Evolutionary conservation across 371 early-diverging fungal species (phyloP).

Genomic region (Mortierella sp.): DNA sequence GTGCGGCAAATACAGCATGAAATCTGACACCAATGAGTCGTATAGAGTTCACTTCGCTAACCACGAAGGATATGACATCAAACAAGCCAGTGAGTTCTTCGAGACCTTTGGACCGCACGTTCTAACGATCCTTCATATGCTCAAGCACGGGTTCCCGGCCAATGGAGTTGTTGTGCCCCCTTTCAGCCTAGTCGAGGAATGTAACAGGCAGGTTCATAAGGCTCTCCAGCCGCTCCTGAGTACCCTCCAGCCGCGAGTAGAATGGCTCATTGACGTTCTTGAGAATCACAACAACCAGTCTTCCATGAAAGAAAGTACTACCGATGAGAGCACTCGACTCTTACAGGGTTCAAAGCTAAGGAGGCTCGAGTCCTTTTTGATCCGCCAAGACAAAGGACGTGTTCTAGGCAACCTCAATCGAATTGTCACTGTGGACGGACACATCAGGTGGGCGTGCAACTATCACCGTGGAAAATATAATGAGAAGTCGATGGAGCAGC

Average conservation of each 20-base stretch:
- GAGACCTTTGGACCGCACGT: too few species aligned
- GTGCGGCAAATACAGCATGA: constrained; percentile 26
- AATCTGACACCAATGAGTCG: not conserved
- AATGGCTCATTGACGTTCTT: not conserved
- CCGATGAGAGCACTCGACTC: not conserved
- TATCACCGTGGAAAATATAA: constrained; percentile 13
- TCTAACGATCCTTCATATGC: not conserved
- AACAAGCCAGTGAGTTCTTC: too few species aligned
- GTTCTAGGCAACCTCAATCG: constrained; percentile 22
- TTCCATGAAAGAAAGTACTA: not conserved
- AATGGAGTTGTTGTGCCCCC: constrained; percentile 3
- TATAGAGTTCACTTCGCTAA: constrained; percentile 6
- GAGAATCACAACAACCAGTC: not conserved
- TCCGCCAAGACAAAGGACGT: constrained; percentile 5
- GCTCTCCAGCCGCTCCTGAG: not conserved
- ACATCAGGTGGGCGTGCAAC: constrained; percentile 31
- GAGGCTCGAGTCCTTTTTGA: constrained; percentile 10
- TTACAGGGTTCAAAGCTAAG: constrained; percentile 19
- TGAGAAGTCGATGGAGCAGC: not conserved
- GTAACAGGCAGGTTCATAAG: not conserved
- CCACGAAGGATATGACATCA: not conserved
- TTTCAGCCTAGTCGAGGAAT: not conserved
- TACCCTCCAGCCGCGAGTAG: not conserved
- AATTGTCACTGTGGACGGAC: constrained; percentile 8
- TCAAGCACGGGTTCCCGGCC: constrained; percentile 10